Evolutionary conservation across 768 basidiomycete genomes (phyloP), one percentile per base, ranked within the genome.

Genomic region (Naganishia vaughanmartiniae): DNA sequence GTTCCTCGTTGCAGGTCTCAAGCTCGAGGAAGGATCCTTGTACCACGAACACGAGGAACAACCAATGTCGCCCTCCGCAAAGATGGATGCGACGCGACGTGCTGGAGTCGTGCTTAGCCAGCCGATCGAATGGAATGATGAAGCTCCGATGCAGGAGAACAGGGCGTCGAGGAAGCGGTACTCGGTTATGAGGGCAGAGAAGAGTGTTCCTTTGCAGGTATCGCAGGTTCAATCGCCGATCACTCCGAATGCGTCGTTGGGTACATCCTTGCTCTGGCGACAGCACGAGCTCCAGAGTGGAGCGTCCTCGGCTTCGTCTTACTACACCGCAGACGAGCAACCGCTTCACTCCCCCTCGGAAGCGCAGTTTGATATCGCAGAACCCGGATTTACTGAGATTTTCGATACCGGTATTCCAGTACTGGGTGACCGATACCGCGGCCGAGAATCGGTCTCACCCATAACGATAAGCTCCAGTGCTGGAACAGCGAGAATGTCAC

Each of bases 1-100:
- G 2, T 72, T 69, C 67, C 58, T 72, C 30, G 67, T 72, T 34
- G 71, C 71, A 17, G 71, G 71, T 11, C 57, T 72, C 19, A 72
- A 72, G 31, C 67, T 72, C 31, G 71, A 72, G 31, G 51, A 66
- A 65, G 57, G 54, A 24, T 65, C 34, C 19, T 24, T 63, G 39
- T 24, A 15, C 33, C 36, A 42, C 36, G 70, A 70, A 46, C 45
- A 39, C 2, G 67, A 66, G 17, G 58, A 66, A 17, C 31, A 65
- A 31, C 54, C 26, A 9, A 28, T 17, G 34, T 66, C 60, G 42
- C 56, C 45, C 19, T 14, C 3, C 17, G 65, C 39, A n/a, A 66
- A 65, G 42, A 36, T 56, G 55, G 60, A 70, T 54, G n/a, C 48
- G 21, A 26, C 21, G 4, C 42, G 69, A 33, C 57, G 71, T 24